phyloP scores from a whole-genome alignment of 148 eudicot species.

The Rhododendron kiyosumense region DNA sequence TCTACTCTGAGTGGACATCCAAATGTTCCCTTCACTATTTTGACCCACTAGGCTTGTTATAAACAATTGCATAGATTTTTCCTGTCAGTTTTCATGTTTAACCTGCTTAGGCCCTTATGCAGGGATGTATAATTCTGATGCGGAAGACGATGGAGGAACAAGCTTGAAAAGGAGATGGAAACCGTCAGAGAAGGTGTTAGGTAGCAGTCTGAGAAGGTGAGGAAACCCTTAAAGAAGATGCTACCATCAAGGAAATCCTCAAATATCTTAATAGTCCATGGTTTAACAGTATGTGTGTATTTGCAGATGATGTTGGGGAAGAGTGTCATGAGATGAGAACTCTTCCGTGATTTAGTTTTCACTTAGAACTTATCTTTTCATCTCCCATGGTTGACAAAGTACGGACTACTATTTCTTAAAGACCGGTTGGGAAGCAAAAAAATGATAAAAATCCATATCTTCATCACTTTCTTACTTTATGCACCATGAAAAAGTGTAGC shows the following conservation, averaged over 20 bases:
- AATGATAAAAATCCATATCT: background rate
- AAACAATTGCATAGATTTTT: background rate
- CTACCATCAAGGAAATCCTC: slow-evolving; percentile 30
- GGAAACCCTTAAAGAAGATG: slow-evolving; percentile 41
- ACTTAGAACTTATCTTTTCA: background rate
- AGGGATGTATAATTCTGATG: slow-evolving; percentile 63
- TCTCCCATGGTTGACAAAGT: background rate
- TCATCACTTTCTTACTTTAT: background rate
- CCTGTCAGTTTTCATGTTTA: background rate
- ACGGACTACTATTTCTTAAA: background rate
- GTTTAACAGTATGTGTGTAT: slow-evolving; percentile 15
- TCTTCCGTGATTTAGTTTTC: background rate
- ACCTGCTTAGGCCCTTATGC: slow-evolving; percentile 4
- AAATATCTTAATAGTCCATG: slow-evolving; percentile 17
- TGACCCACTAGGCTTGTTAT: background rate
- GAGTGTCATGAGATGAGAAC: slow-evolving; percentile 11
- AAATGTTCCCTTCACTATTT: background rate
- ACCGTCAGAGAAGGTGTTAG: slow-evolving; percentile 80
- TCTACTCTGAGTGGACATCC: background rate
- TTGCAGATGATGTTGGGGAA: slow-evolving; percentile 24
- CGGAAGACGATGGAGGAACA: slow-evolving; percentile 59
- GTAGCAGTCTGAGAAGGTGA: slow-evolving; percentile 61
- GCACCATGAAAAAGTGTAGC: background rate
- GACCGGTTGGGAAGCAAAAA: background rate
- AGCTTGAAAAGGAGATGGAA: slow-evolving; percentile 61